phyloP scores from a whole-genome alignment of 495 filamentous ascomycete genomes.

The Aspergillus saccharolyticus region DNA sequence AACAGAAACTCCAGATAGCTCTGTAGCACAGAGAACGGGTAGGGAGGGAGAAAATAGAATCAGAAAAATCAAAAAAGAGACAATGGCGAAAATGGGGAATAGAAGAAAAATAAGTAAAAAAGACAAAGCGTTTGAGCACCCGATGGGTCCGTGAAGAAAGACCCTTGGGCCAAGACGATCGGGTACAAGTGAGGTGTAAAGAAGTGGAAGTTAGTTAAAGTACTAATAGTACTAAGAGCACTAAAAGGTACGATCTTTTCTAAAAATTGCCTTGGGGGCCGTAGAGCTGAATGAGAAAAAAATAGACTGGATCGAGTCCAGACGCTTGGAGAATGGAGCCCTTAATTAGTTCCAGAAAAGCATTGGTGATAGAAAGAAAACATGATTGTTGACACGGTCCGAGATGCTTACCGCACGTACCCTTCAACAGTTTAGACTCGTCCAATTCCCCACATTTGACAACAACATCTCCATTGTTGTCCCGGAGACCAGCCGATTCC shows the following conservation, averaged over 20 bases:
- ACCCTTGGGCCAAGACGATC: slow-evolving; percentile 2
- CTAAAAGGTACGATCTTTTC: neutral
- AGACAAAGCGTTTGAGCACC: neutral
- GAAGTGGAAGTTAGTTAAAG: neutral
- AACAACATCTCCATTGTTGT: slow-evolving; percentile 6
- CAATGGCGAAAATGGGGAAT: slow-evolving; percentile 5
- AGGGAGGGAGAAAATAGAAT: slow-evolving; percentile 4
- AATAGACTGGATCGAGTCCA: slow-evolving; percentile 2
- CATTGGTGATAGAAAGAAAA: neutral
- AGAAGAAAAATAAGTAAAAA: slow-evolving; percentile 1
- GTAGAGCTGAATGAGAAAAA: neutral
- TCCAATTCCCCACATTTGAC: slow-evolving; percentile 5
- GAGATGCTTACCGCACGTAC: too few species aligned
- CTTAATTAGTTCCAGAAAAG: slow-evolving; percentile 1
- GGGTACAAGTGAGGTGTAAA: neutral
- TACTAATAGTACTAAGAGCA: too few species aligned
- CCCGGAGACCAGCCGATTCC: neutral
- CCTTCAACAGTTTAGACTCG: too few species aligned
- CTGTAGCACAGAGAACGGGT: slow-evolving; percentile 5
- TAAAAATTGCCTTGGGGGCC: neutral
- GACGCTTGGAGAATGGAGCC: slow-evolving; percentile 5
- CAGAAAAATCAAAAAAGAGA: slow-evolving; percentile 6
- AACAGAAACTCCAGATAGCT: slow-evolving; percentile 17
- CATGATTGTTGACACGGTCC: neutral
- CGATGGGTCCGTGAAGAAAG: neutral